These are phyloP conservation scores for Aquilaria sinensis DNA, from an alignment of 345 rosid species.

Conservation along the genomic window DNA sequence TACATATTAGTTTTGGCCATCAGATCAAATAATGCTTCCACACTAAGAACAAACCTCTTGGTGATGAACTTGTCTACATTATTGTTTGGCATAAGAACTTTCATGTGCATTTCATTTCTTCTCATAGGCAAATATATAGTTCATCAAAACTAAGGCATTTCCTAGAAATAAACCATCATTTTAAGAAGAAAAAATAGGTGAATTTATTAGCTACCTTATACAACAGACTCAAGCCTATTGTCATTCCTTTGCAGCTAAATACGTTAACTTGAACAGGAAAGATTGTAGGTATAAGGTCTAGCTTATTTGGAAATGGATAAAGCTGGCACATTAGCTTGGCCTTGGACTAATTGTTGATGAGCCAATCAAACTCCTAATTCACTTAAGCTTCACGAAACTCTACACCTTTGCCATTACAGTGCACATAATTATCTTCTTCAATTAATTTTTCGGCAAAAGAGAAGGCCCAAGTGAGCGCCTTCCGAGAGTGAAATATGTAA, in stretches of 20 bases:
- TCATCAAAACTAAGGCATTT: conserved; percentile 11
- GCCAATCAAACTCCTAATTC: not conserved
- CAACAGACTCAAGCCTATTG: conserved; percentile 3
- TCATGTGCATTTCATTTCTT: not conserved
- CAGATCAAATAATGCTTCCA: conserved; percentile 7
- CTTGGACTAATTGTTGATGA: conserved; percentile 9
- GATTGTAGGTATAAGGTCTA: not conserved
- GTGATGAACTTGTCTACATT: not conserved
- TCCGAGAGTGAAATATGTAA: conserved; percentile 27
- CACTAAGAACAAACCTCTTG: conserved; percentile 15
- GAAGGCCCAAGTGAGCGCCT: conserved; percentile 18
- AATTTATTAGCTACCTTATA: conserved; percentile 20
- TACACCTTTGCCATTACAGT: conserved; percentile 4
- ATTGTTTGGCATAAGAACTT: not conserved
- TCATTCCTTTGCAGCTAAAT: conserved; percentile 23
- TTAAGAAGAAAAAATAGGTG: conserved; percentile 9
- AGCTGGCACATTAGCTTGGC: conserved; percentile 9
- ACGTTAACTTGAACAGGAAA: conserved; percentile 16
- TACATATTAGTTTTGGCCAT: conserved; percentile 5
- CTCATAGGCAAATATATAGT: conserved; percentile 11
- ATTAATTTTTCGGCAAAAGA: conserved; percentile 20
- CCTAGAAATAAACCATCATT: conserved; percentile 19
- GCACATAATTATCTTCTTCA: conserved; percentile 10
- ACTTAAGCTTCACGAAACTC: conserved; percentile 7
- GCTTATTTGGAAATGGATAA: conserved; percentile 4